Evolutionary conservation across 106 monocot species (phyloP), one percentile per base, ranked within the genome.

Genomic region (Iris macrosiphon): DNA sequence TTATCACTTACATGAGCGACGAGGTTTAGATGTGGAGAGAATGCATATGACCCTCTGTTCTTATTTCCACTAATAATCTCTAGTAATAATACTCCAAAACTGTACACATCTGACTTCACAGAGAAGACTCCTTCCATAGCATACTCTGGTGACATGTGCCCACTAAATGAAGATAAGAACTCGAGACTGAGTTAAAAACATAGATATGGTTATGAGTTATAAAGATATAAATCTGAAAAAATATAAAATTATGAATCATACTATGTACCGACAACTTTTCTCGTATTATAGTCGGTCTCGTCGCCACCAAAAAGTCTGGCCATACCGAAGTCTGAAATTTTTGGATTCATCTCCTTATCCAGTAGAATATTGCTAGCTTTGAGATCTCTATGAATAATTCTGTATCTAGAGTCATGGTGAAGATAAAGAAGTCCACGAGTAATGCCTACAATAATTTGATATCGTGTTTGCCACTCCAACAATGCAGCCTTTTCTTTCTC

Each of bases 241-340:
- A 7, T 3, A 12, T 28, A 20, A 13, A n/a, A 27, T 2, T 14
- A 19, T 16, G 14, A 49, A 49, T 58, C 78, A 72, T 67, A 78
- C 78, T 62, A 72, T 57, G 78, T 78, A 6, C 78, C 78, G 1
- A 72, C 72, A 8, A 72, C 48, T 63, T 44, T 62, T 28, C 32
- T 66, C 5, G 72, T 72, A 6, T 62, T 66, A 0, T 15, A 50
- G 32, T 52, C 45, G 18, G 45, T 29, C n/a, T 63, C 63, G 31
- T 72, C 67, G 4, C 43, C 39, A 37, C 29, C 49, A 38, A 72
- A 79, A 25, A 79, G 57, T 59, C 72, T 72, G 1, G 78, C 78
- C 53, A 68, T 59, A 1, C 78, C 78, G 25, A 79, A 79, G 20
- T 78, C 71, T 13, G 77, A 78, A 38, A 78, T 78, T 28, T 70